A percentile compares a stretch with the other conserved stretches of the same genome.
phyloP scores from a whole-genome alignment of 2,329 filamentous ascomycete species.

The Verticillium nonalfalfae region DNA sequence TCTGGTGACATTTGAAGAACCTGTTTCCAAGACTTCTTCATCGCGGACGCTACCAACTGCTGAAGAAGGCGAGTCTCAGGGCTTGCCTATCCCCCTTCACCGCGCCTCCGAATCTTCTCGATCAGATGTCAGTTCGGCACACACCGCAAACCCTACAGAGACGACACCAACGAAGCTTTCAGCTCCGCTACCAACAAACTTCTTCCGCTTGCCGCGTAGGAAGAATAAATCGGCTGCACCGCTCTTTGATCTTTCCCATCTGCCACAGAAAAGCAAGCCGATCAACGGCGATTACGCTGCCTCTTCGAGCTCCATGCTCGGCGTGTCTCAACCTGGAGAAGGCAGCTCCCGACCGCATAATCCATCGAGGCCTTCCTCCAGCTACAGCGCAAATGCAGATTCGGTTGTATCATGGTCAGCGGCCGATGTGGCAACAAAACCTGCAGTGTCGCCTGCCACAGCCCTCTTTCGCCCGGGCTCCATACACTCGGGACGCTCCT shows the following conservation, averaged over 20 bases:
- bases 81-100: conserved; percentile 15
- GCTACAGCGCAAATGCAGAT: conserved; percentile 8
- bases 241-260: conserved; percentile 77
- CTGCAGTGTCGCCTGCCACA: conserved; percentile 37
- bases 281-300: conserved; percentile 20
- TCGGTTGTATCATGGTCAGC: conserved; percentile 23
- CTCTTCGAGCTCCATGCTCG: conserved; percentile 37
- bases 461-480: conserved; percentile 43
- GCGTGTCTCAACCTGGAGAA: conserved; percentile 10
- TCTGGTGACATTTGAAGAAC: conserved; percentile 48
- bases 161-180: conserved; percentile 46
- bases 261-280: conserved; percentile 65
- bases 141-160: conserved; percentile 37
- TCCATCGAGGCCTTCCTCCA: conserved; percentile 9
- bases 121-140: conserved; percentile 81
- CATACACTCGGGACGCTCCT: conserved; percentile 58
- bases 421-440: conserved; percentile 20
- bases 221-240: conserved; percentile 68
- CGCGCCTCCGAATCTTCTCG: conserved; percentile 65
- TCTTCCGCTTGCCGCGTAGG: conserved; percentile 75
- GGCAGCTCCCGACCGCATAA: conserved; percentile 5
- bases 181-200: conserved; percentile 58
- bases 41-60: background rate
- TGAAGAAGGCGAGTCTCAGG: conserved; percentile 13
- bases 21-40: conserved; percentile 17